Evolutionary conservation across 2,329 filamentous ascomycete species (phyloP).

Genomic region (Trichoderma citrinoviride): DNA sequence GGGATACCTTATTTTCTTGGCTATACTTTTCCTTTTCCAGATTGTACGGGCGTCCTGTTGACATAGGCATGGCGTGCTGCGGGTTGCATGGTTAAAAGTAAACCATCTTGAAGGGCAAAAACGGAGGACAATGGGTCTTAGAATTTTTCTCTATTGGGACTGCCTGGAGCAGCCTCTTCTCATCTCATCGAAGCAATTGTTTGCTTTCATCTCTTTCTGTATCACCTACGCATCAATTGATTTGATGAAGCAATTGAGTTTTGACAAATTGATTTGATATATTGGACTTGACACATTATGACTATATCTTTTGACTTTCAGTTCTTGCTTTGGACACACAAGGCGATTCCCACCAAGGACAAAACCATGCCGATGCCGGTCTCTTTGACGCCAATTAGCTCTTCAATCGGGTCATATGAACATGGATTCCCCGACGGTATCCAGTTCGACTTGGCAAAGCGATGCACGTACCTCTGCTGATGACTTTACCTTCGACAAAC

Average conservation of each 20-base stretch:
- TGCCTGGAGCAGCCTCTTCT: slow-evolving; percentile 21
- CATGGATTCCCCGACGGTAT: neutral
- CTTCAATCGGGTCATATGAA: neutral
- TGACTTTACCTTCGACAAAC: slow-evolving; percentile 90
- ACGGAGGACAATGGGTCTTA: slow-evolving; percentile 7
- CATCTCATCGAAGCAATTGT: neutral
- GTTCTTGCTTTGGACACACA: slow-evolving; percentile 73
- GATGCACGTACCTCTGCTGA: slow-evolving; percentile 63
- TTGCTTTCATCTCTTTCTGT: neutral
- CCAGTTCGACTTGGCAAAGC: neutral
- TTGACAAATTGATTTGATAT: neutral
- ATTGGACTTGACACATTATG: neutral
- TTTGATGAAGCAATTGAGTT: neutral
- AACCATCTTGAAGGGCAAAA: slow-evolving; percentile 15
- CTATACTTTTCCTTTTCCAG: neutral
- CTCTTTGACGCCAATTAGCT: slow-evolving; percentile 47
- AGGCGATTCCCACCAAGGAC: slow-evolving; percentile 73
- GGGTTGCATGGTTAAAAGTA: neutral
- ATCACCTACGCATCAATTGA: neutral
- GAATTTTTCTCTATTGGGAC: slow-evolving; percentile 1
- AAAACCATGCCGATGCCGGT: slow-evolving; percentile 80
- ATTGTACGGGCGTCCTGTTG: neutral
- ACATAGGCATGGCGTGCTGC: slow-evolving; percentile 15
- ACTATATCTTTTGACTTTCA: slow-evolving; percentile 23
- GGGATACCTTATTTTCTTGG: slow-evolving; percentile 14